phyloP scores from a whole-genome alignment of 768 basidiomycete species.

The Trametes cubensis region DNA sequence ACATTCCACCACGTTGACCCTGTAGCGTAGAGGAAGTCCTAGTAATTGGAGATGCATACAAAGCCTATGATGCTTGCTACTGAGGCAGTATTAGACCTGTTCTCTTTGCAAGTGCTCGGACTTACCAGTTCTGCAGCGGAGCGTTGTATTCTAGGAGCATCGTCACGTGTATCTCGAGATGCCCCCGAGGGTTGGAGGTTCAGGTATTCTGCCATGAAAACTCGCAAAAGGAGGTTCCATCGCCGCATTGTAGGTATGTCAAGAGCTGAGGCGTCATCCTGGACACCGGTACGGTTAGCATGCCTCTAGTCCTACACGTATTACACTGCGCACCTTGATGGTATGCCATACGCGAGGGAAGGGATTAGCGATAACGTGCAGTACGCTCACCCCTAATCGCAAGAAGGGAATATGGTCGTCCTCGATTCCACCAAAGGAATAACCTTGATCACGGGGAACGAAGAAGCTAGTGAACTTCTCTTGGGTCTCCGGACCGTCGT shows the following conservation, averaged over 20 bases:
- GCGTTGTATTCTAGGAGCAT: background rate
- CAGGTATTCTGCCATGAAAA: slow-evolving; percentile 91
- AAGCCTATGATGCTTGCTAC: slow-evolving; percentile 9
- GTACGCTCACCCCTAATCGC: slow-evolving; percentile 74
- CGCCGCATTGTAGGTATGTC: slow-evolving; percentile 83
- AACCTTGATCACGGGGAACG: slow-evolving; percentile 44
- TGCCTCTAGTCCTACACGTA: background rate
- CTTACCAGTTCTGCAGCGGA: slow-evolving; percentile 32
- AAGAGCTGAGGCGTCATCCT: slow-evolving; percentile 91
- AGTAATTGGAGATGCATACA: background rate
- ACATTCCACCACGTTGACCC: too few relatives aligned
- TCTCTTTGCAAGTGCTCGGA: background rate
- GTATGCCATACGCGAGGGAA: slow-evolving; percentile 94
- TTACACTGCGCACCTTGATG: slow-evolving; percentile 52
- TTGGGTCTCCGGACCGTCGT: slow-evolving; percentile 43
- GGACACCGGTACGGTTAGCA: background rate
- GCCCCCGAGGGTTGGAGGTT: slow-evolving; percentile 54
- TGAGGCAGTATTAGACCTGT: slow-evolving; percentile 10
- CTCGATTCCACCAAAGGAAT: slow-evolving; percentile 63
- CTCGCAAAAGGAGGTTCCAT: slow-evolving; percentile 87
- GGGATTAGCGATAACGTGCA: slow-evolving; percentile 88
- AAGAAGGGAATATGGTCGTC: slow-evolving; percentile 97
- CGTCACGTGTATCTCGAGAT: background rate
- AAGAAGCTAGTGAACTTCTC: slow-evolving; percentile 71
- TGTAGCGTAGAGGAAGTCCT: too few relatives aligned